Base-by-base conservation (phyloP, 1,284 basidiomycete genomes). In the Pseudozyma sp. region DNA sequence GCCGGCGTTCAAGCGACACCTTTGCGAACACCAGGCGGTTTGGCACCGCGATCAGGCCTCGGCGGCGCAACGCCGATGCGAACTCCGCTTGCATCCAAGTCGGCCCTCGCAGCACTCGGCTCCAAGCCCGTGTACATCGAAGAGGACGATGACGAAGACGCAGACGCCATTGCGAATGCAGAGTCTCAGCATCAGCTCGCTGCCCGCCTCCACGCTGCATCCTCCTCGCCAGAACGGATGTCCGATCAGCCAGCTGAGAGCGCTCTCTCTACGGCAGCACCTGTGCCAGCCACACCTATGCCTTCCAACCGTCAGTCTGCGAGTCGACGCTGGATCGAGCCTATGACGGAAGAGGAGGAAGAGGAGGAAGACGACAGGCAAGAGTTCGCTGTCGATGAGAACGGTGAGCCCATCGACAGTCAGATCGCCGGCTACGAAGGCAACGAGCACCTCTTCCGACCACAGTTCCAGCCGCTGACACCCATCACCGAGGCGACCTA, bases 401-500 rank as follows among this genome's bases (percentile, higher is more conserved):
- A 68, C 17, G 61, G 61, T 10, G 39, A 64, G 11, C 56, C 49
- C 16, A 46, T 64, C 51, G 58, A 66, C 4, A 50, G 42, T 17
- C 46, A 57, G n/a, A 44, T 10, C 17, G 17, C 43, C n/a, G 54
- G 54, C 53, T 54, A 54, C 42, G 67, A 68, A 35, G 50, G 33
- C 54, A 53, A 66, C 29, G 65, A 61, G 53, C 61, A 63, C 24
- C 61, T 66, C 49, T 64, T 68, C 44, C 55, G 75, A 19, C 54
- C 61, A 30, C 78, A 68, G 37, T 76, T 78, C 71, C 72, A 78
- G 56, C 77, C 77, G 1, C 60, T 81, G 17, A 79, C 80, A 19
- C 77, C 78, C 13, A 81, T 83, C 64, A 81, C 81, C 9, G 81
- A 83, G 59, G 73, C 73, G 1, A 80, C 78, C 4, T 76, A 63